Base-by-base conservation (phyloP, 2,329 filamentous ascomycete genomes). In the Alternaria panax region DNA sequence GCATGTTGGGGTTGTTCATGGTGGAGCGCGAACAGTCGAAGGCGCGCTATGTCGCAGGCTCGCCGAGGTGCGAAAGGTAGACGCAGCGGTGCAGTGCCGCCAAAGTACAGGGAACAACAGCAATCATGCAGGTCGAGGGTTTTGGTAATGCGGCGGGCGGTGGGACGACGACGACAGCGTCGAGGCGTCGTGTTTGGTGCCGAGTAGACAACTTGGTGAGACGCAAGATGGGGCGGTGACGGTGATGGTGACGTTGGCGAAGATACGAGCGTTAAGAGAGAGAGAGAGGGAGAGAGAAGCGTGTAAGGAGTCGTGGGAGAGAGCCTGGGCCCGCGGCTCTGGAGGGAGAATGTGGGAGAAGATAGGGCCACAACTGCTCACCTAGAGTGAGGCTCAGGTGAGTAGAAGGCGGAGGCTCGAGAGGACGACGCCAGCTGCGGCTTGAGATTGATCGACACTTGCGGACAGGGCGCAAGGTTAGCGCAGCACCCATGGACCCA, bases 1-100 rank as follows among this genome's bases (percentile, higher is more conserved):
- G 66, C 63, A 75, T 71, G 64, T 71, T 73, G 42, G 71, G 69
- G 68, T 75, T 75, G 64, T 75, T 76, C 73, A 75, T 76, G 57
- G 60, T 67, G 68, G 48, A 34, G 57, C 57, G 52, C 57, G 25
- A 55, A 46, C 2, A 30, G 32, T 34, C 22, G 24, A 32, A 40
- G 57, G 52, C 57, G 51, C 45, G 57, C 52, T 59, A 55, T 25
- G 53, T 52, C 50, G 56, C 58, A 38, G 43, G 46, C 34, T 51
- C 40, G 53, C 50, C 27, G 52, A 45, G 28, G 34, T 50, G 45
- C 36, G 24, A 41, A 53, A 34, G 59, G 52, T 46, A 43, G 45
- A 61, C 48, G 59, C 54, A 41, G 68, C 67, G 66, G 67, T 63
- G 60, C 61, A 61, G 56, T 32, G 59, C 66, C 67, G 67, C 69